Evolutionary conservation across 2,329 filamentous ascomycete species (phyloP).

Genomic region (Ophiostoma ips): DNA sequence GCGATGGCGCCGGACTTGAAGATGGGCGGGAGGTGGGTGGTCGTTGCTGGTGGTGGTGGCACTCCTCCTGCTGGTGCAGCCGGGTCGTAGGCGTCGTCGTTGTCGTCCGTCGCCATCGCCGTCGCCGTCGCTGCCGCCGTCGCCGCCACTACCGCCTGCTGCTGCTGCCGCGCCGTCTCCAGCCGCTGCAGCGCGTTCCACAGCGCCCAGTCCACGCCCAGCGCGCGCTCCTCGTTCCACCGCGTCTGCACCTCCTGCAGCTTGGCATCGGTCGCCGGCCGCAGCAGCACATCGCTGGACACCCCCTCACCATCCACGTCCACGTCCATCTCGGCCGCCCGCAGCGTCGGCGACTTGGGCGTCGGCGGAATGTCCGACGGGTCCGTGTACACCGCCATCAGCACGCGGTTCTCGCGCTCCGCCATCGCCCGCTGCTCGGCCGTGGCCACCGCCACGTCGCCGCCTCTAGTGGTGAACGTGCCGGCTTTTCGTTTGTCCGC

Average conservation of each 20-base stretch:
- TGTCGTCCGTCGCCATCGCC: no score
- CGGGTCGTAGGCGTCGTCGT: conserved; percentile 2
- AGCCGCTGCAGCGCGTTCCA: conserved; percentile 11
- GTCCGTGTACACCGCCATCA: conserved; percentile 47
- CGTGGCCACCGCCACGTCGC: conserved; percentile 35
- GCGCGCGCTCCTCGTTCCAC: conserved; percentile 27
- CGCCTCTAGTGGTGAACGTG: conserved; percentile 41
- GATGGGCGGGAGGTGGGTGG: neutral
- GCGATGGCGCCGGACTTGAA: neutral
- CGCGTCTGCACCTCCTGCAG: conserved; percentile 36
- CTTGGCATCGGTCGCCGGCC: conserved; percentile 26
- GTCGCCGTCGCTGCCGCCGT: no score
- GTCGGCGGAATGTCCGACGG: conserved; percentile 40
- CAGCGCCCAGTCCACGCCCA: conserved; percentile 11
- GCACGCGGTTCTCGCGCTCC: conserved; percentile 42
- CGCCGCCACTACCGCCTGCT: conserved; percentile 6
- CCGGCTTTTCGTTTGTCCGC: conserved; percentile 31
- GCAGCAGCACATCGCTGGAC: conserved; percentile 11
- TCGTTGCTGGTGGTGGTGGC: neutral
- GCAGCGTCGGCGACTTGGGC: conserved; percentile 35
- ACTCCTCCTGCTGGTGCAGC: no score
- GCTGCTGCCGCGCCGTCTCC: neutral
- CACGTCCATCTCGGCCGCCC: neutral
- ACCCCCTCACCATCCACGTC: neutral
- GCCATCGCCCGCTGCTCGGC: conserved; percentile 41